phyloP scores from a whole-genome alignment of 1,284 basidiomycete genomes.

The Fomes fomentarius region DNA sequence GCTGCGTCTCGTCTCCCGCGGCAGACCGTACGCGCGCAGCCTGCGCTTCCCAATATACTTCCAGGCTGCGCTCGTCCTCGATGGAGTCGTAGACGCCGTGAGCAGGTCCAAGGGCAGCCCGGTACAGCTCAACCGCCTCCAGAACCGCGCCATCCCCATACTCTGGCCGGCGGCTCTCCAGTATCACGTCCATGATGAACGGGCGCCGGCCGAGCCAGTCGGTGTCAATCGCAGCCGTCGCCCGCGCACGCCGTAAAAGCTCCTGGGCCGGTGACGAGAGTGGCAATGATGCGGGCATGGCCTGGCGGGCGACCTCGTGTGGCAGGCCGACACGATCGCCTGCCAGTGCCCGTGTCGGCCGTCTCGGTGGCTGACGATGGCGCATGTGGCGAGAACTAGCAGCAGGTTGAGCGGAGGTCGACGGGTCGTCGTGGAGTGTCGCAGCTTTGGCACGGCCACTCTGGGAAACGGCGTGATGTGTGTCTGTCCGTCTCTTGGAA shows the following conservation, averaged over 20 bases:
- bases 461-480: constrained; percentile 15
- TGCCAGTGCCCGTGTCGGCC: constrained; percentile 4
- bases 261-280: constrained; percentile 26
- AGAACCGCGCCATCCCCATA: constrained; percentile 29
- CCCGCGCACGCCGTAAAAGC: constrained; percentile 25
- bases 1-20: constrained; percentile 25
- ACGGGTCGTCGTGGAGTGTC: constrained; percentile 4
- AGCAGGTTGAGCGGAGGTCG: constrained; percentile 7
- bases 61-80: constrained; percentile 34
- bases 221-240: constrained; percentile 19
- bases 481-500: constrained; percentile 6
- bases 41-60: constrained; percentile 44
- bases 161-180: constrained; percentile 25
- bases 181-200: constrained; percentile 34
- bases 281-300: constrained; percentile 17
- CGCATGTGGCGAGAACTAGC: constrained; percentile 18
- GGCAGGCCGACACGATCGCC: constrained; percentile 11
- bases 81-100: constrained; percentile 32
- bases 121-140: constrained; percentile 32
- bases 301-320: constrained; percentile 7
- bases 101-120: constrained; percentile 23
- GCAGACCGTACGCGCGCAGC: constrained; percentile 33
- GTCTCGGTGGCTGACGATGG: constrained; percentile 19
- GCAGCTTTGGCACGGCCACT: constrained; percentile 18
- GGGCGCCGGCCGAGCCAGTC: constrained; percentile 24